Percentiles rank a stretch among this genome's conserved stretches.
phyloP scores from a whole-genome alignment of 2,329 filamentous ascomycete genomes.

The Monosporascus sp. region DNA sequence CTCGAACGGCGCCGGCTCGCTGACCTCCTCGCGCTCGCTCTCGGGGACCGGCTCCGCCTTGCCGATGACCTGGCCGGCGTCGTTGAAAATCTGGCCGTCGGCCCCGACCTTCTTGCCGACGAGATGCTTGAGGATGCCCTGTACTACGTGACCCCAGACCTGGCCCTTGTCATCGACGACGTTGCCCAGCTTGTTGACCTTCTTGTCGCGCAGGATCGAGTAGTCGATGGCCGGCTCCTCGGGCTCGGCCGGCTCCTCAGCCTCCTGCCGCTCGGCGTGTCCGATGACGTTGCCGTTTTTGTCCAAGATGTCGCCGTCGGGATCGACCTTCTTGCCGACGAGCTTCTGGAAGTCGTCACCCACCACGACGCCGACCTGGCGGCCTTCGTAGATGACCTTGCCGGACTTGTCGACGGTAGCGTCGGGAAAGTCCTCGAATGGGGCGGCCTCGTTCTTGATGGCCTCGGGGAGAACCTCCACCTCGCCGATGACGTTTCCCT shows the following conservation, averaged over 20 bases:
- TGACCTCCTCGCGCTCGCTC: slow-evolving; percentile 42
- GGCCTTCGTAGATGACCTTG: slow-evolving; percentile 31
- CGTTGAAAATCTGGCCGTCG: slow-evolving; percentile 66
- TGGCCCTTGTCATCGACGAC: slow-evolving; percentile 48
- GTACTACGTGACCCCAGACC: slow-evolving; percentile 55
- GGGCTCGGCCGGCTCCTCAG: slow-evolving; percentile 25
- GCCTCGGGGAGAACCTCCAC: slow-evolving; percentile 35
- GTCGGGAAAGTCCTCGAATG: slow-evolving; percentile 32
- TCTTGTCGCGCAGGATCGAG: slow-evolving; percentile 45
- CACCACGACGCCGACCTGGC: slow-evolving; percentile 30
- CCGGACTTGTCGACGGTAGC: slow-evolving; percentile 30
- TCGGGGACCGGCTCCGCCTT: slow-evolving; percentile 59
- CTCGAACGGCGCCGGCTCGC: slow-evolving; percentile 48
- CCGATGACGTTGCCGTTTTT: slow-evolving; percentile 30
- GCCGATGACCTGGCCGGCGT: slow-evolving; percentile 62
- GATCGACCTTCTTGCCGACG: slow-evolving; percentile 30
- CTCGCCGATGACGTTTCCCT: slow-evolving; percentile 28
- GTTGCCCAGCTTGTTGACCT: slow-evolving; percentile 55
- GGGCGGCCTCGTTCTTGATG: slow-evolving; percentile 25
- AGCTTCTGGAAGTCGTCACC: slow-evolving; percentile 31
- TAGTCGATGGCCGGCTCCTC: slow-evolving; percentile 37
- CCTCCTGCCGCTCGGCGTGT: slow-evolving; percentile 27
- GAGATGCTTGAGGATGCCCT: slow-evolving; percentile 59
- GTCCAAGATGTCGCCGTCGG: slow-evolving; percentile 31
- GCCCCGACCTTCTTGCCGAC: slow-evolving; percentile 59